A percentile compares a stretch with the other conserved stretches of the same genome.
Conservation (phyloP, 148 eudicot species). For the Camellia japonica region DNA sequence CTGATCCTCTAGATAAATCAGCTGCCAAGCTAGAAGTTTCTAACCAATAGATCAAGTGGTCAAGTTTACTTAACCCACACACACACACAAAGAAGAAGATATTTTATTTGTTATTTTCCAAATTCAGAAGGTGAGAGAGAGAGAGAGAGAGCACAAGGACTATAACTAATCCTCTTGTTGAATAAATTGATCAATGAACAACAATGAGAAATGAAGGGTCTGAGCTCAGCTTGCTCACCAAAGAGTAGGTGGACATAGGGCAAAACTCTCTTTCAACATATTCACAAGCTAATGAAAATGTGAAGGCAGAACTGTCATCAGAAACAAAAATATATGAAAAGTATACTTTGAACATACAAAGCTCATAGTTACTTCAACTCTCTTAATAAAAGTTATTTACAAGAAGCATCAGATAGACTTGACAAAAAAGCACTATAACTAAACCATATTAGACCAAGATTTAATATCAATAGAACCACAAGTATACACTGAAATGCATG, state of each 20-base stretch:
- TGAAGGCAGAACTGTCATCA: not conserved
- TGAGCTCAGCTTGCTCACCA: not conserved
- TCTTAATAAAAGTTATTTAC: not conserved
- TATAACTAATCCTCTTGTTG: not conserved
- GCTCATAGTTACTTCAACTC: not conserved
- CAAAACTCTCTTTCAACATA: slow-evolving; percentile 4
- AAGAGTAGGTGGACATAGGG: not conserved
- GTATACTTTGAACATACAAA: not conserved
- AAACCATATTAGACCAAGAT: not conserved
- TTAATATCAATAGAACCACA: not conserved
- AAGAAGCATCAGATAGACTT: not conserved
- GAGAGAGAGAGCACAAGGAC: not conserved
- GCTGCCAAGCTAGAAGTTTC: no score
- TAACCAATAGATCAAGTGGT: no score
- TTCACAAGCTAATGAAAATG: not conserved
- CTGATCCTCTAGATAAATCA: no score
- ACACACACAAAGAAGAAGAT: no score
- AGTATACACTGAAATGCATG: no score
- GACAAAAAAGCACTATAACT: not conserved
- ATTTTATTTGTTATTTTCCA: no score
- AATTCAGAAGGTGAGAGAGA: no score
- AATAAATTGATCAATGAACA: not conserved
- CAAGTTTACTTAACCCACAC: no score
- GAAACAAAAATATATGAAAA: not conserved
- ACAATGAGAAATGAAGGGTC: not conserved